These are phyloP conservation scores for Starmerella bacillaris DNA, from an alignment of 805 yeast species.

Conservation along the genomic window DNA sequence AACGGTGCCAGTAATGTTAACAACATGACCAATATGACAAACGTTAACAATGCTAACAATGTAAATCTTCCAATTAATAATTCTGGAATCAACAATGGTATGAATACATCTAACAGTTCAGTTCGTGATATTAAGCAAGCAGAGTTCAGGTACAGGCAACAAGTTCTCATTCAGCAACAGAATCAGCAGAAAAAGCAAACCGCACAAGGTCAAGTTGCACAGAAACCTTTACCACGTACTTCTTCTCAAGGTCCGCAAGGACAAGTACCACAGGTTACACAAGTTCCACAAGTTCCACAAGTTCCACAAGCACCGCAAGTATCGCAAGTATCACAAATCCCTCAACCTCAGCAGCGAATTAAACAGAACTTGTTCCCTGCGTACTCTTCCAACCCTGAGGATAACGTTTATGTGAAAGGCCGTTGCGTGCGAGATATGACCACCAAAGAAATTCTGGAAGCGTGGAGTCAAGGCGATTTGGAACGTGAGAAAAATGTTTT, in stretches of 20 bases:
- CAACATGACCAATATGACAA: too few species aligned
- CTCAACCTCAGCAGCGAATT: neutral
- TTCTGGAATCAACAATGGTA: neutral
- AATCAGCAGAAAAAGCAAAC: constrained; percentile 6
- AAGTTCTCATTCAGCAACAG: constrained; percentile 8
- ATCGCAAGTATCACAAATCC: neutral
- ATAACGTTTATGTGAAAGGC: constrained; percentile 3
- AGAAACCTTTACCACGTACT: too few species aligned
- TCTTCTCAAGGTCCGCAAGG: too few species aligned
- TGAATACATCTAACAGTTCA: neutral
- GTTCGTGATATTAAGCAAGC: constrained; percentile 4
- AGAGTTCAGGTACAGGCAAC: constrained; percentile 9
- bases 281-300: neutral
- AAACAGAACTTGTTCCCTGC: neutral
- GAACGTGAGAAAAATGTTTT: constrained; percentile 37
- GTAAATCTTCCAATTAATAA: constrained; percentile 10
- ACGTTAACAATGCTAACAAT: constrained; percentile 15
- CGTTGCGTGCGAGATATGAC: constrained; percentile 9
- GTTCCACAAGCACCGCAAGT: neutral
- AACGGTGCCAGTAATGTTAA: too few species aligned
- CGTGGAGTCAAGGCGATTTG: constrained; percentile 34
- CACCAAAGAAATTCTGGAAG: constrained; percentile 7
- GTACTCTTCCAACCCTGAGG: neutral
- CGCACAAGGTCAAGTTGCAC: neutral
- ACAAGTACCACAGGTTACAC: neutral